A percentile compares a stretch with the other conserved stretches of the same genome.
These are phyloP conservation scores for Copromyces sp. DNA, from an alignment of 495 filamentous ascomycete species.

Conservation along the genomic window DNA sequence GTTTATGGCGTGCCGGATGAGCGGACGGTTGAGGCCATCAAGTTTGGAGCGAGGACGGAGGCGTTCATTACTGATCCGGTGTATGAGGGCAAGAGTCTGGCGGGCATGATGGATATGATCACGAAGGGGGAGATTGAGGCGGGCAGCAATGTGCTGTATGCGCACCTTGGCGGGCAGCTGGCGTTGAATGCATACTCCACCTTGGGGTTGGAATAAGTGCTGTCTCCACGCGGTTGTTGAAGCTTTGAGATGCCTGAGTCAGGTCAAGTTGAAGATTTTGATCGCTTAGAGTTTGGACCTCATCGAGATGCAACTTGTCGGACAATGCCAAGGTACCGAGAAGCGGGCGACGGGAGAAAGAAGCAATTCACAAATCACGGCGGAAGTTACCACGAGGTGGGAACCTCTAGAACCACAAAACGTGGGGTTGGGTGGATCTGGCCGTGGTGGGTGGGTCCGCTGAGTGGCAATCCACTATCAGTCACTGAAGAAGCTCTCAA, in stretches of 20 bases:
- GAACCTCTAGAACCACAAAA: not conserved
- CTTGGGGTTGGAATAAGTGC: constrained; percentile 4
- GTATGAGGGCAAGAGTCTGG: constrained; percentile 58
- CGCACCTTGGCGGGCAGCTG: constrained; percentile 53
- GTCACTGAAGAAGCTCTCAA: not conserved
- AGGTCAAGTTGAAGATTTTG: not conserved
- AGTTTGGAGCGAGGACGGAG: constrained; percentile 50
- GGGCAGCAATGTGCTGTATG: constrained; percentile 51
- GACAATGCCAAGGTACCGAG: not conserved
- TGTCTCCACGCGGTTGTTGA: too few species aligned
- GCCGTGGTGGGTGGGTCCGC: not conserved
- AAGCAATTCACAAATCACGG: not conserved
- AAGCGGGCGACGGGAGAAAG: not conserved
- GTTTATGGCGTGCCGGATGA: constrained; percentile 49
- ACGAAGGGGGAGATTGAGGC: constrained; percentile 39
- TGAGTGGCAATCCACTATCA: not conserved
- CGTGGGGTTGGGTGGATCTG: not conserved
- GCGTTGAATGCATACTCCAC: constrained; percentile 47
- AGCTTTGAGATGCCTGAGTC: not conserved
- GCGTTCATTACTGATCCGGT: constrained; percentile 60
- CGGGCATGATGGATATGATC: constrained; percentile 56
- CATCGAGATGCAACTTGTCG: not conserved
- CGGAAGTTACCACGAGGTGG: not conserved
- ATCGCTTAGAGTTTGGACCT: not conserved
- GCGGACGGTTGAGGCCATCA: constrained; percentile 49